phyloP scores from a whole-genome alignment of 345 rosid species.

The thale cress (Arabidopsis thaliana) region DNA sequence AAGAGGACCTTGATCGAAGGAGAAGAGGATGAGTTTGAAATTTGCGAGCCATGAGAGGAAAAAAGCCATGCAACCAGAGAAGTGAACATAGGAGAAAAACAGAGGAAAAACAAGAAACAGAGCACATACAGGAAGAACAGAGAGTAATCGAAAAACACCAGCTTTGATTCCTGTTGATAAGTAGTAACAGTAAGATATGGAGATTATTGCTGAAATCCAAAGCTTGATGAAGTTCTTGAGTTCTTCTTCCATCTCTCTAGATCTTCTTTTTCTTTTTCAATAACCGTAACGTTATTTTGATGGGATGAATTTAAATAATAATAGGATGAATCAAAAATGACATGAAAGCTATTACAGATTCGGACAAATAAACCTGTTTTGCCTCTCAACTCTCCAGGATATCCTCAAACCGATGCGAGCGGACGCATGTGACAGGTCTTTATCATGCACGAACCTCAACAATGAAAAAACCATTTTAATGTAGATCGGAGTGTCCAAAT shows the following conservation, averaged over 20 bases:
- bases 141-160: constrained; percentile 42
- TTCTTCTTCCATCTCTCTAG: constrained; percentile 43
- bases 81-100: constrained; percentile 36
- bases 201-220: constrained; percentile 38
- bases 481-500: no score
- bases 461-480: no score
- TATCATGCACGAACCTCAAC: no score
- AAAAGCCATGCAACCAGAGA: constrained; percentile 18
- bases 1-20: constrained; percentile 50
- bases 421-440: no score
- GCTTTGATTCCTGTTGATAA: constrained; percentile 42
- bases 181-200: constrained; percentile 46
- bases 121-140: constrained; percentile 47
- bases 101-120: constrained; percentile 48
- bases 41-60: constrained; percentile 53
- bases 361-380: no score
- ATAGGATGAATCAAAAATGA: no score
- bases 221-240: constrained; percentile 42
- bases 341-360: no score
- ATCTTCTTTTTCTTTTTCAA: constrained; percentile 4
- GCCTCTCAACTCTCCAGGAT: no score
- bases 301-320: no score
- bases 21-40: constrained; percentile 58
- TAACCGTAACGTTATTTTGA: no score
- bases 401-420: no score